Evolutionary conservation across 2,329 filamentous ascomycete species (phyloP), one percentile per base, ranked within the genome.

Genomic region (Raffaelea ambrosiae): DNA sequence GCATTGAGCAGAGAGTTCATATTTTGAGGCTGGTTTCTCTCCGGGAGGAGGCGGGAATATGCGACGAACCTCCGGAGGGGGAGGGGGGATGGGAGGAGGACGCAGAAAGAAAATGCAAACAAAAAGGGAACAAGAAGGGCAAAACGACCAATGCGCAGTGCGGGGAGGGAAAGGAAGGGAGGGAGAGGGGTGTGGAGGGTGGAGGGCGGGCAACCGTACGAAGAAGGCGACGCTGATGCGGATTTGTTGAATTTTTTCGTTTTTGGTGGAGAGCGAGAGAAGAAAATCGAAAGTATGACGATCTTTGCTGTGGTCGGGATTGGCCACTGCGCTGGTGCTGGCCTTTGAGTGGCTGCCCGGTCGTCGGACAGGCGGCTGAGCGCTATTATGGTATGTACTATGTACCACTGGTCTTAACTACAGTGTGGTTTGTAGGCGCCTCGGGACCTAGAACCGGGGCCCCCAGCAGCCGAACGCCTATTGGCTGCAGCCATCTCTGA

Each of bases 1-100:
- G 60, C 53, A 50, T 63, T 59, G 49, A 66, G 62, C 49, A 74
- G 57, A 50, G 69, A 66, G 58, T 66, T 70, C 74, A 76, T 77
- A 44, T 59, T 69, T 58, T 33, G 16, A 9, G 9, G 35, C 5
- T 38, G 35, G 26, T 7, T 7, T 29, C 26, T 29, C 26, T 13
- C 26, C 7, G 26, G 26, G 13, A 29, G 26, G 13, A 29, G 26
- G 26, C 26, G 7, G 26, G 26, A 29, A 29, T 7, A 29, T 13
- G 21, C 43, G 23, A 19, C 36, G 29, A 33, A 16, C 7, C 14
- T 41, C 43, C 21, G 19, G 18, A 29, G 19, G 29, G 18, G 22
- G 10, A 33, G 4, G 14, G 31, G 26, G 20, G 18, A 9, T 16
- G 31, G 18, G 43, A 40, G 38, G 19, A 43, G 23, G 18, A 20